Base-by-base conservation (phyloP, 345 rosid species). In the Rhizophora apiculata region DNA sequence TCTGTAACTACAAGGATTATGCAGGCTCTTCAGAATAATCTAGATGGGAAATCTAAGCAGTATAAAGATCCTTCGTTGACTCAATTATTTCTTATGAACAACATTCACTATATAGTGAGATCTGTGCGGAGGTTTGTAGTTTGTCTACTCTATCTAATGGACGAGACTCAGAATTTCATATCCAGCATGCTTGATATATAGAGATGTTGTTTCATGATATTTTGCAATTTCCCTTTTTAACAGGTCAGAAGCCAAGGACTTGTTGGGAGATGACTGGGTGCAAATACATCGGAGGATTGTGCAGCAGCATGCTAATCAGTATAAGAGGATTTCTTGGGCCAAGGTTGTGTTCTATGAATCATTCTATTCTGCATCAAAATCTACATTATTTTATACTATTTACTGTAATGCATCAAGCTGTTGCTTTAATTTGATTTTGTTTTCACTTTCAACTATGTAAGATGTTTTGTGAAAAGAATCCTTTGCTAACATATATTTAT, bases 181-280 rank as follows among this genome's bases (percentile, higher is more conserved):
- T 10, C 48, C 48, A 11, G 48, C 48, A 51, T 39, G 48, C 48
- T 39, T 39, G 48, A 39, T 39, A 11, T 39, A 39, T 39, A 3
- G 48, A 1, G 6, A 11, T 39, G 48, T 11, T 39, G 13, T 9
- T 39, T 10, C 48, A 39, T 3, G 48, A 39, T 39, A 11, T 39
- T 39, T 39, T 39, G 15, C 48, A 39, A 39, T 39, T 39, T 39
- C 48, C 48, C 4, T 39, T 39, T 39, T 74, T 75, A 48, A 72
- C 87, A 92, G 99, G 87, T 95, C 99, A 24, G 98, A 95, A 76
- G 98, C 98, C 37, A 95, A 90, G 82, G 99, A 95, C 69, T 76
- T 89, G 60, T 72, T 95, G 70, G 97, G 99, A 69, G 99, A 95
- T 83, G 99, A 92, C 71, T 95, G 99, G 99, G 96, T 95, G 72